Evolutionary conservation across 805 yeast genomes (phyloP).

Genomic region (Wilhelminamyces savonicus): DNA sequence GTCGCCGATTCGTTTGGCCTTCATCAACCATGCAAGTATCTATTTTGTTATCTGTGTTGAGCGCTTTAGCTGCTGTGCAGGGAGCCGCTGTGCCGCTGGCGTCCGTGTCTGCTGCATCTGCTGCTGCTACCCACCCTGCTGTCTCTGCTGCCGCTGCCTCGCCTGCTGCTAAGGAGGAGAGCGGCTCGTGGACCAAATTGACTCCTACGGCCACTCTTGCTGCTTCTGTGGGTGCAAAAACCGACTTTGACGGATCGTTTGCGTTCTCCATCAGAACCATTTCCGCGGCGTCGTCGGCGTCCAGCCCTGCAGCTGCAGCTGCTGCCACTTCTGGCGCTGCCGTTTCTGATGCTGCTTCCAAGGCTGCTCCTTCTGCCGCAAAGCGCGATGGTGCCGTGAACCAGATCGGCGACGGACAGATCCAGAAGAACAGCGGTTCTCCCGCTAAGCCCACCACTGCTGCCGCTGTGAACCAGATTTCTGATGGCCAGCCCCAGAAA

Average conservation of each 20-base stretch:
- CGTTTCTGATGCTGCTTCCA: neutral
- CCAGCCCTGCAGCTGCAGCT: conserved; percentile 2
- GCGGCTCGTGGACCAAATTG: conserved; percentile 17
- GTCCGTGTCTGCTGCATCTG: too few relatives aligned
- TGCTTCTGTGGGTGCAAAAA: conserved; percentile 15
- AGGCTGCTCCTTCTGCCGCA: conserved; percentile 1
- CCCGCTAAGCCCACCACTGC: conserved; percentile 1
- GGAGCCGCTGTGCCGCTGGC: too few relatives aligned
- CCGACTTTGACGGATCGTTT: conserved; percentile 22
- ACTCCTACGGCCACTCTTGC: conserved; percentile 23
- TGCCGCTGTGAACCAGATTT: conserved; percentile 13
- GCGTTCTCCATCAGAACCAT: conserved; percentile 26
- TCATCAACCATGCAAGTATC: too few relatives aligned
- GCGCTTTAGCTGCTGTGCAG: too few relatives aligned
- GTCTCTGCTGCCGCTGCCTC: conserved; percentile 21
- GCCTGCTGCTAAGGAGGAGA: conserved; percentile 1
- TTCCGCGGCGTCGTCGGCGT: conserved; percentile 6
- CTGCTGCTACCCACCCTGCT: too few relatives aligned
- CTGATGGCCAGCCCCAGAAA: conserved; percentile 28
- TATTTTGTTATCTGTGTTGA: too few relatives aligned
- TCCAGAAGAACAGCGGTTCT: conserved; percentile 2
- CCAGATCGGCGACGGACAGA: too few relatives aligned
- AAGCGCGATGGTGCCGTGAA: conserved; percentile 1
- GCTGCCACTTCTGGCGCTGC: conserved; percentile 2
- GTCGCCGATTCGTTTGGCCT: too few relatives aligned